Conservation (phyloP, 192 early-diverging fungal species). For the Rhizoclosmatium sp. region DNA sequence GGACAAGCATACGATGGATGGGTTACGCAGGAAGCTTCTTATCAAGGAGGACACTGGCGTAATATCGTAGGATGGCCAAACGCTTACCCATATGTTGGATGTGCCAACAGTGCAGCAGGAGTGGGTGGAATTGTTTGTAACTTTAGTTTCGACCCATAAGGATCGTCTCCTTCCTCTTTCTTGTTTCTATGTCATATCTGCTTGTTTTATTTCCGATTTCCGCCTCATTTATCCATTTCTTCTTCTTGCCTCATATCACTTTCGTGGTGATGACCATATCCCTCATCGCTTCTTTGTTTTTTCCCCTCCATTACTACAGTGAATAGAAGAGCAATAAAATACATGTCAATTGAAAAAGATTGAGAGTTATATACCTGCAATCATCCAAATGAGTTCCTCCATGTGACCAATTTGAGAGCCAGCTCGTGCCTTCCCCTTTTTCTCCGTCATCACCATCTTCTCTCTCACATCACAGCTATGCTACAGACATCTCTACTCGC, state of each 20-base stretch:
- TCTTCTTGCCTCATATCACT: too few relatives aligned
- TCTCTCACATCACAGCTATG: background rate
- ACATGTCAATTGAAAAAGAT: too few relatives aligned
- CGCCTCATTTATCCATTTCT: too few relatives aligned
- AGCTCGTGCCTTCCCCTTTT: background rate
- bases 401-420: background rate
- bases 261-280: too few relatives aligned
- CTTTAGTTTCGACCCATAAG: slow-evolving; percentile 14
- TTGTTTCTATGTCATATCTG: too few relatives aligned
- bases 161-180: background rate
- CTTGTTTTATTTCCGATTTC: too few relatives aligned
- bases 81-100: slow-evolving; percentile 27
- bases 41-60: slow-evolving; percentile 21
- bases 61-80: slow-evolving; percentile 27
- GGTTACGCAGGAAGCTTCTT: slow-evolving; percentile 20
- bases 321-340: too few relatives aligned
- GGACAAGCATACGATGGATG: slow-evolving; percentile 22
- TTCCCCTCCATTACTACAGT: too few relatives aligned
- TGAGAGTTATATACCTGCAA: too few relatives aligned
- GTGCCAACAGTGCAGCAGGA: background rate
- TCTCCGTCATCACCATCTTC: background rate
- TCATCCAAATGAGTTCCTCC: too few relatives aligned
- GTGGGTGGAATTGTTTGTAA: slow-evolving; percentile 26
- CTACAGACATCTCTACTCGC: background rate
- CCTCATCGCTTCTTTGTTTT: too few relatives aligned